Conservation (phyloP, 352 stramenopile genomes). For the Phytophthora macrochlamydospora region DNA sequence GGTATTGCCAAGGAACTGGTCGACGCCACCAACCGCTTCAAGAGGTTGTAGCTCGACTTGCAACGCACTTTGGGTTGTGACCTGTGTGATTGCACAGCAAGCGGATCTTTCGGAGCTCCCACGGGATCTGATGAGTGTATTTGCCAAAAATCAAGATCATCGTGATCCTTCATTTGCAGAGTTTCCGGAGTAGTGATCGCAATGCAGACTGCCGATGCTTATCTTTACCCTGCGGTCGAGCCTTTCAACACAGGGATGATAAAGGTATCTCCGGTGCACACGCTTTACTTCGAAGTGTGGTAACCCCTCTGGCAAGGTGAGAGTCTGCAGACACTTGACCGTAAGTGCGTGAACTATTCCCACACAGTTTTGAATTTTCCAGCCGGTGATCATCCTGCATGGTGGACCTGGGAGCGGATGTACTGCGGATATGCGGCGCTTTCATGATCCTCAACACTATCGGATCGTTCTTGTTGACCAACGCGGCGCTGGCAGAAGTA, state of each 20-base stretch:
- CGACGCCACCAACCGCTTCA: slow-evolving; percentile 75
- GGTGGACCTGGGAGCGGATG: slow-evolving; percentile 84
- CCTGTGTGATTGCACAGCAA: too few species aligned
- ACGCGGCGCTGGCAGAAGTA: too few species aligned
- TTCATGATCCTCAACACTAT: too few species aligned
- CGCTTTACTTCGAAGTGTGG: slow-evolving; percentile 90
- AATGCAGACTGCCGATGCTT: slow-evolving; percentile 42
- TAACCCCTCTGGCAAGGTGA: slow-evolving; percentile 45
- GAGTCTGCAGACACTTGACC: not conserved
- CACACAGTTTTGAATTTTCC: not conserved
- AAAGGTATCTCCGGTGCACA: slow-evolving; percentile 74
- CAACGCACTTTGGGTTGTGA: too few species aligned
- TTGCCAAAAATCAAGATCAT: not conserved
- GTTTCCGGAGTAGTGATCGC: not conserved
- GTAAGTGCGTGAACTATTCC: slow-evolving; percentile 7
- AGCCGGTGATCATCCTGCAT: slow-evolving; percentile 90
- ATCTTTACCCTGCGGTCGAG: slow-evolving; percentile 72
- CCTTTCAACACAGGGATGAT: slow-evolving; percentile 73
- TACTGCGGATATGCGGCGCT: too few species aligned
- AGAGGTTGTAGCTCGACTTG: slow-evolving; percentile 29
- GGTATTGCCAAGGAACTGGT: slow-evolving; percentile 78
- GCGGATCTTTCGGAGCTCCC: too few species aligned
- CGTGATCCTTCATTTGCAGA: not conserved
- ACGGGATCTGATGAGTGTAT: slow-evolving; percentile 1
- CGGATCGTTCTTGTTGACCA: too few species aligned